Evolutionary conservation across 805 yeast genomes (phyloP).

Genomic region (Yamadazyma ubonensis): DNA sequence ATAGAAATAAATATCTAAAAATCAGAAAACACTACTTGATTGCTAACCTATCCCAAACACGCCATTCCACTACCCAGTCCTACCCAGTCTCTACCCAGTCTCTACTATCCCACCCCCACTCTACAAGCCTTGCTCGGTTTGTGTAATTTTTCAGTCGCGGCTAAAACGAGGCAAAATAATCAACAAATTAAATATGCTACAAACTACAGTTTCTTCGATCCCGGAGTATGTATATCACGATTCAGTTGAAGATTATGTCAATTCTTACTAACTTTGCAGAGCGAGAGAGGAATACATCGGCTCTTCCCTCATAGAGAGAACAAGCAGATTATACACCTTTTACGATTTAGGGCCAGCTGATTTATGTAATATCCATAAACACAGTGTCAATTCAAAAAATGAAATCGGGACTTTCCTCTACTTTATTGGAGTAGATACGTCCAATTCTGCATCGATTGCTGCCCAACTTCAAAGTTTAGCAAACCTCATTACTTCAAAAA

Average conservation of each 20-base stretch:
- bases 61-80: background rate
- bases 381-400: slow-evolving; percentile 40
- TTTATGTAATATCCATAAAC: slow-evolving; percentile 51
- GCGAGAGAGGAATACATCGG: slow-evolving; percentile 57
- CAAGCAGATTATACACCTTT: slow-evolving; percentile 56
- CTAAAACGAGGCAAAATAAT: background rate
- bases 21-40: no score
- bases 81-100: background rate
- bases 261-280: slow-evolving; percentile 18
- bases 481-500: slow-evolving; percentile 54
- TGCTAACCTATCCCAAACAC: no score
- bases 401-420: slow-evolving; percentile 72
- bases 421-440: slow-evolving; percentile 72
- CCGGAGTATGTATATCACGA: slow-evolving; percentile 36
- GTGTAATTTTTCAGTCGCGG: slow-evolving; percentile 3
- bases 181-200: slow-evolving; percentile 25
- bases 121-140: background rate
- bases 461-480: slow-evolving; percentile 70
- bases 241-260: no score
- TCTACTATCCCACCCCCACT: background rate
- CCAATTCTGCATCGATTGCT: slow-evolving; percentile 74
- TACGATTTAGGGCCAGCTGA: slow-evolving; percentile 75
- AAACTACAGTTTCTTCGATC: slow-evolving; percentile 36
- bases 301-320: slow-evolving; percentile 61
- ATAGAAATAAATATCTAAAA: no score